Conservation (phyloP, 768 basidiomycete species). For the Hebeloma cylindrosporum region DNA sequence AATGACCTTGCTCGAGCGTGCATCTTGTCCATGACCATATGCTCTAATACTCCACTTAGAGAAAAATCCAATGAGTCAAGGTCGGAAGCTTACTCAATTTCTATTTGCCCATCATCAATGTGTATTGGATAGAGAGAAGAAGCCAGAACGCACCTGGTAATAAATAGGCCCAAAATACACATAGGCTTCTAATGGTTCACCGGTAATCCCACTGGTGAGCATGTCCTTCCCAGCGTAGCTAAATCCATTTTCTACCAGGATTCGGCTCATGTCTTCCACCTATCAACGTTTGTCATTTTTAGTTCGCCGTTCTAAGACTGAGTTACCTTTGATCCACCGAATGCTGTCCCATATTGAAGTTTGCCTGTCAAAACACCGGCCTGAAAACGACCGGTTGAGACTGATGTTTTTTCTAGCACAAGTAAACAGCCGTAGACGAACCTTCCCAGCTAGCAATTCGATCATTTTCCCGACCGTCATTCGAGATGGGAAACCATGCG, state of each 20-base stretch:
- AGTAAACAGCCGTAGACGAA: conserved; percentile 23
- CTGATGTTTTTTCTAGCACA: too few species aligned
- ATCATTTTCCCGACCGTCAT: conserved; percentile 99
- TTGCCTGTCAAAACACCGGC: conserved; percentile 90
- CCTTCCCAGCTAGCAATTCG: conserved; percentile 94
- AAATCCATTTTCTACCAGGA: conserved; percentile 93
- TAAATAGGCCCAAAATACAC: conserved; percentile 99
- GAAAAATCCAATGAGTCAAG: conserved; percentile 1
- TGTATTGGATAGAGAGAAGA: conserved; percentile 8
- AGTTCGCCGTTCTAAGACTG: conserved; percentile 5
- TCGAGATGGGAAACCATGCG: conserved; percentile 98
- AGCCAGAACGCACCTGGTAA: conserved; percentile 68
- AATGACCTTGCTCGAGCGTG: conserved; percentile 96
- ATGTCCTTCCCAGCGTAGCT: conserved; percentile 99
- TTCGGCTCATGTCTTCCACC: conserved; percentile 98
- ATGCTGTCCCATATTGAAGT: conserved; percentile 93
- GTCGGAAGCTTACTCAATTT: conserved; percentile 81
- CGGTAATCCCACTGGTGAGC: conserved; percentile 97
- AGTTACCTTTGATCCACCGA: conserved; percentile 92
- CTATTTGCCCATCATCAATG: conserved; percentile 38
- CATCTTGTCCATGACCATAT: conserved; percentile 99
- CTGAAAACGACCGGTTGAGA: conserved; percentile 34
- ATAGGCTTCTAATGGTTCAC: conserved; percentile 94
- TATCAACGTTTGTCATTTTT: conserved; percentile 34
- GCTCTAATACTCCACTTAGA: conserved; percentile 50